Conservation (phyloP, 1,284 basidiomycete species). For the Ustilago hordei region DNA sequence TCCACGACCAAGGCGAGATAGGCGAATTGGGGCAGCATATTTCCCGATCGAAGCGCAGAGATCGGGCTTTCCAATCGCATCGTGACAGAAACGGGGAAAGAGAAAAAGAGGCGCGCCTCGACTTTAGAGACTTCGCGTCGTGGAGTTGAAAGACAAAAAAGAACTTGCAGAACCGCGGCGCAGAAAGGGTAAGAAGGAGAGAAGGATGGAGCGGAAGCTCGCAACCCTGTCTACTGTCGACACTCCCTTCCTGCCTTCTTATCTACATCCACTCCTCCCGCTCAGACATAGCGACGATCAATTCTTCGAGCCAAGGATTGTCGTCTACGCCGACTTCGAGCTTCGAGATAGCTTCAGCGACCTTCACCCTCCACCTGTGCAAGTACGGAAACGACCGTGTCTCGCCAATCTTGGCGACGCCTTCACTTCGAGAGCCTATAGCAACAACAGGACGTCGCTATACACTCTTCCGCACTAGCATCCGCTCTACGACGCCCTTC, state of each 20-base stretch:
- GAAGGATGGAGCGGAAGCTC: constrained; percentile 2
- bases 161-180: constrained; percentile 4
- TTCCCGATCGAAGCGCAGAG: background rate
- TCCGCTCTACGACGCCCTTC: background rate
- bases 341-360: no score
- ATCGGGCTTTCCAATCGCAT: background rate
- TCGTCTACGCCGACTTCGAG: no score
- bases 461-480: background rate
- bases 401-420: no score
- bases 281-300: background rate
- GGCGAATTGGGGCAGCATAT: background rate
- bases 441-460: no score
- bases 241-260: background rate
- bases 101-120: constrained; percentile 14
- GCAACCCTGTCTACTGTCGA: background rate
- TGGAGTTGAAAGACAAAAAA: constrained; percentile 11
- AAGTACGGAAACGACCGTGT: no score
- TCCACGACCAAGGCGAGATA: background rate
- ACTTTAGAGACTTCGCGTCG: constrained; percentile 19
- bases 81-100: constrained; percentile 4
- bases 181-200: constrained; percentile 6
- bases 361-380: no score
- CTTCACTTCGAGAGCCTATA: no score
- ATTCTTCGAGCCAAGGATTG: background rate
- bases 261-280: background rate